Conservation (phyloP, 2,329 filamentous ascomycete species). For the Ilyonectria sp. region DNA sequence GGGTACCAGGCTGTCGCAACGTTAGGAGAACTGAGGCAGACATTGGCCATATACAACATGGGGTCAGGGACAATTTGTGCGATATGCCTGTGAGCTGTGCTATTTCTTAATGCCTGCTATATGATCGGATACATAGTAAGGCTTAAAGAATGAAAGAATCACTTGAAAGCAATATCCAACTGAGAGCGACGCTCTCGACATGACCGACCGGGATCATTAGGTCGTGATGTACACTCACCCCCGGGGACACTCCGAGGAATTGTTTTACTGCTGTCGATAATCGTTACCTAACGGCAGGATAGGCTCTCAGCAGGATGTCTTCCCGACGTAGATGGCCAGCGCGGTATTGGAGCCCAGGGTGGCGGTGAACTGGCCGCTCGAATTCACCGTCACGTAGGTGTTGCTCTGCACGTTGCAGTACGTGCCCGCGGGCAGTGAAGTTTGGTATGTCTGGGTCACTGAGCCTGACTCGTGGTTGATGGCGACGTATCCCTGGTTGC, state of each 20-base stretch:
- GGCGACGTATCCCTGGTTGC: not conserved
- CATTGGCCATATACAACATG: not conserved
- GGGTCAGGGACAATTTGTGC: not conserved
- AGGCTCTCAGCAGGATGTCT: not conserved
- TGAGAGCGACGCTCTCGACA: not conserved
- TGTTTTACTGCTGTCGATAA: not conserved
- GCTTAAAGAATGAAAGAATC: not conserved
- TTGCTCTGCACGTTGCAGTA: not conserved
- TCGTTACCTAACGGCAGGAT: not conserved
- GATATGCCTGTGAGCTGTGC: not conserved
- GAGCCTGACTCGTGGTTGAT: not conserved
- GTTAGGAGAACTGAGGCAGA: not conserved
- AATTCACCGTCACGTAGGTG: not conserved
- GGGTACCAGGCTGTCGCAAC: not conserved
- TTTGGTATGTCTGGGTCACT: not conserved
- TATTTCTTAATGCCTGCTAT: not conserved
- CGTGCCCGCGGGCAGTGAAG: not conserved
- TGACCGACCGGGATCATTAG: not conserved
- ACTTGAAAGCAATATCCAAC: not conserved
- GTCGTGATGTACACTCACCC: not conserved
- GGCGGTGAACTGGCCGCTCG: not conserved
- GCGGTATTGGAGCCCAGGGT: not conserved
- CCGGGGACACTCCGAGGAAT: not conserved
- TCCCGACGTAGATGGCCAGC: not conserved
- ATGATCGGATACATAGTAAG: not conserved